Percentiles rank a stretch among this genome's conserved stretches.
Conservation (phyloP, 179 eudicot genomes). For the Pouteria campechiana region DNA sequence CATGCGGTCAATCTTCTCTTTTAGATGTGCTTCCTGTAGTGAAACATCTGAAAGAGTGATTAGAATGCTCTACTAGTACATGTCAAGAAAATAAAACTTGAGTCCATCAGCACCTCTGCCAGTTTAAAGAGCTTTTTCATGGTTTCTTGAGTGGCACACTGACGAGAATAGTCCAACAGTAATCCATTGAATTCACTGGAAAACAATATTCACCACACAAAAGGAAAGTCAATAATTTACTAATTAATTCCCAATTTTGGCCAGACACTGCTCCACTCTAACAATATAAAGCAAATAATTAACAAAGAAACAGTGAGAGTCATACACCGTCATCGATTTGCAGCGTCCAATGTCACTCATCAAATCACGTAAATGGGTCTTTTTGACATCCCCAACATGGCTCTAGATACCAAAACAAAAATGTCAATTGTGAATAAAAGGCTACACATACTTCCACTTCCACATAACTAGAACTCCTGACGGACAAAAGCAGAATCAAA, state of each 20-base stretch:
- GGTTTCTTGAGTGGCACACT: slow-evolving; percentile 65
- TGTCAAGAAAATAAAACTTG: neutral
- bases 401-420: slow-evolving; percentile 36
- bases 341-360: slow-evolving; percentile 67
- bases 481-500: neutral
- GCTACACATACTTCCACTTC: neutral
- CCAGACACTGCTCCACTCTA: neutral
- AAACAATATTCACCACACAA: neutral
- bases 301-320: neutral
- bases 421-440: neutral
- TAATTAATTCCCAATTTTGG: neutral
- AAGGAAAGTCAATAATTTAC: too few species aligned
- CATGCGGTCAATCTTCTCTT: slow-evolving; percentile 70
- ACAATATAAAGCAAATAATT: neutral
- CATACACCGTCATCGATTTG: slow-evolving; percentile 93
- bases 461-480: neutral
- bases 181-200: slow-evolving; percentile 73
- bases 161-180: slow-evolving; percentile 83
- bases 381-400: slow-evolving; percentile 78
- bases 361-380: slow-evolving; percentile 82
- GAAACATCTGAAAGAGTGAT: slow-evolving; percentile 8
- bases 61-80: slow-evolving; percentile 1
- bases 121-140: slow-evolving; percentile 56
- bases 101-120: slow-evolving; percentile 55
- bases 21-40: slow-evolving; percentile 72